A percentile compares a stretch with the other conserved stretches of the same genome.
These are phyloP conservation scores for Schizosaccharomyces cryophilus DNA, from an alignment of 805 yeast species.

Conservation along the genomic window DNA sequence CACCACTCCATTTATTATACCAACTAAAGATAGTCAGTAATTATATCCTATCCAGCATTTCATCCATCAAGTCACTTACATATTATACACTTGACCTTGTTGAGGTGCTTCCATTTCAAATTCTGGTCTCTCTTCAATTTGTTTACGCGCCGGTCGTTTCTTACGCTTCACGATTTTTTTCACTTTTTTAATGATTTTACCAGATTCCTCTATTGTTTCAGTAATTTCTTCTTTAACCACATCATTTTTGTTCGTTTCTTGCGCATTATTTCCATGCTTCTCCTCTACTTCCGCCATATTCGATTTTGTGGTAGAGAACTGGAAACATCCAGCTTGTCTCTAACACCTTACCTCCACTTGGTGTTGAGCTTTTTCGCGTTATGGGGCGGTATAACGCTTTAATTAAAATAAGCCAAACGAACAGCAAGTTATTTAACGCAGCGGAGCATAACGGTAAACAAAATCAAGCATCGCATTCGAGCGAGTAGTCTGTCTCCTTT, in stretches of 20 bases:
- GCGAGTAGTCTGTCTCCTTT: too few species aligned
- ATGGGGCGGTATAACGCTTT: too few species aligned
- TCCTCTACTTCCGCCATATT: background rate
- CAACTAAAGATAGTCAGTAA: slow-evolving; percentile 18
- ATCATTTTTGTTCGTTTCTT: background rate
- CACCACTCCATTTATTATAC: slow-evolving; percentile 78
- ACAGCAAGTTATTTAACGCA: too few species aligned
- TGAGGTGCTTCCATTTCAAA: slow-evolving; percentile 48
- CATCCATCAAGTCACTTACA: slow-evolving; percentile 11
- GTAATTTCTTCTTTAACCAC: background rate
- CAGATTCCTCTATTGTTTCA: background rate
- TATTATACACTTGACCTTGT: slow-evolving; percentile 54
- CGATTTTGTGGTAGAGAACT: too few species aligned
- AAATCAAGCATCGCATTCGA: too few species aligned
- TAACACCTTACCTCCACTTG: too few species aligned
- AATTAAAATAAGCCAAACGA: too few species aligned
- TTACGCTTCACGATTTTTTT: slow-evolving; percentile 1
- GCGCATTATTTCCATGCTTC: background rate
- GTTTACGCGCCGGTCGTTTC: slow-evolving; percentile 39
- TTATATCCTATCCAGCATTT: background rate
- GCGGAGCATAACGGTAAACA: too few species aligned
- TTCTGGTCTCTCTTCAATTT: slow-evolving; percentile 37
- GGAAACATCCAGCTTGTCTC: too few species aligned
- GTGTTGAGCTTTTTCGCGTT: too few species aligned
- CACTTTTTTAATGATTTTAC: background rate